A percentile compares a stretch with the other conserved stretches of the same genome.
Evolutionary conservation across 2,329 filamentous ascomycete species (phyloP).

Genomic region (Fusarium succisae): DNA sequence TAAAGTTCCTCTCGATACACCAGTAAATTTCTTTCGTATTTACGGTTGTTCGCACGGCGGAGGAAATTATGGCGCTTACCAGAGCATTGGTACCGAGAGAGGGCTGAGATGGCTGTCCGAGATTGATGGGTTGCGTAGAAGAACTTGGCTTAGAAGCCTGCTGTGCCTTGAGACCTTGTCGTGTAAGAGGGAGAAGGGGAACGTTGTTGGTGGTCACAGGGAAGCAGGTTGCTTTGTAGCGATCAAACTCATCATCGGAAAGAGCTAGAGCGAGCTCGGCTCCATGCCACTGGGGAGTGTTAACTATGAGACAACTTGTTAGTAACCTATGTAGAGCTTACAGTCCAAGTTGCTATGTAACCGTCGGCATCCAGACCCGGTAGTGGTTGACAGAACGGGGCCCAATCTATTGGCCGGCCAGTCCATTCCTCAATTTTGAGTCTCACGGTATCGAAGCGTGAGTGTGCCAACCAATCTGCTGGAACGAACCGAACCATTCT

Average conservation of each 20-base stretch:
- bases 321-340: rapidly evolving
- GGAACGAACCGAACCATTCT: background rate
- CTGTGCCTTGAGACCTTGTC: background rate
- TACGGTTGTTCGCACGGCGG: rapidly evolving
- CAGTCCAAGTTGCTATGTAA: rapidly evolving
- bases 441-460: rapidly evolving
- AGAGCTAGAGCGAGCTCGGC: rapidly evolving
- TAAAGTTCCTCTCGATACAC: background rate
- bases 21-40: background rate
- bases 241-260: rapidly evolving
- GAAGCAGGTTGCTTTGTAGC: background rate
- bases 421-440: background rate
- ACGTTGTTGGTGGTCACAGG: background rate
- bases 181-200: background rate
- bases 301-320: background rate
- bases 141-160: background rate
- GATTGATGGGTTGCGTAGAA: rapidly evolving
- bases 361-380: rapidly evolving
- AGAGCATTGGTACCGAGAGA: rapidly evolving
- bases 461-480: rapidly evolving
- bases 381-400: rapidly evolving
- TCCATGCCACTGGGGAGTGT: background rate
- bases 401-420: background rate
- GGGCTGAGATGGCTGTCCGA: background rate
- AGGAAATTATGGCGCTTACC: rapidly evolving